phyloP scores from a whole-genome alignment of 2,329 filamentous ascomycete genomes.

The Paracoccidioides lutzii region DNA sequence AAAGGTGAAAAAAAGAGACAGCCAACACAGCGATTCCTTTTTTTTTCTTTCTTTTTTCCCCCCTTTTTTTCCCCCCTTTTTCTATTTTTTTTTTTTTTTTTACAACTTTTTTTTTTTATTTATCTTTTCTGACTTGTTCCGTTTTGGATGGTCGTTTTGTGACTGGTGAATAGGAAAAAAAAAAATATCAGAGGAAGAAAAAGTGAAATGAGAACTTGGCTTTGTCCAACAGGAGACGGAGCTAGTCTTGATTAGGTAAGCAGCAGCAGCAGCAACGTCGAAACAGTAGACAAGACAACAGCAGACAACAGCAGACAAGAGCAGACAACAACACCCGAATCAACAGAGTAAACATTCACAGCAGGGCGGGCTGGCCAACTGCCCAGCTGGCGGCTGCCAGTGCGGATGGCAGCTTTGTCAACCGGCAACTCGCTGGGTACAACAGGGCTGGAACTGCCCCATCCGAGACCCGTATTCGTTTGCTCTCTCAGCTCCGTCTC shows the following conservation, averaged over 20 bases:
- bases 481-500: background rate
- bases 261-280: too few species aligned
- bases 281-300: too few species aligned
- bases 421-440: too few species aligned
- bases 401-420: too few species aligned
- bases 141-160: background rate
- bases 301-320: too few species aligned
- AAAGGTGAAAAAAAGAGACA: background rate
- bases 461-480: background rate
- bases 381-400: too few species aligned
- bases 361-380: background rate
- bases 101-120: background rate
- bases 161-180: conserved; percentile 2
- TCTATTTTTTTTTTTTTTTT: background rate
- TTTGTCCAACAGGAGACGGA: background rate
- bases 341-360: background rate
- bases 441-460: too few species aligned
- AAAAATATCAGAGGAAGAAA: conserved; percentile 1
- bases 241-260: conserved; percentile 1
- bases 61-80: background rate
- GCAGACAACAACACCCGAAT: too few species aligned
- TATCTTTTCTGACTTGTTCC: background rate
- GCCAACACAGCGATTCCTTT: background rate
- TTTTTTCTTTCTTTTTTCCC: background rate
- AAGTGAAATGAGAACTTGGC: background rate